Conservation (phyloP, 768 basidiomycete genomes). For the Trametes coccinea region DNA sequence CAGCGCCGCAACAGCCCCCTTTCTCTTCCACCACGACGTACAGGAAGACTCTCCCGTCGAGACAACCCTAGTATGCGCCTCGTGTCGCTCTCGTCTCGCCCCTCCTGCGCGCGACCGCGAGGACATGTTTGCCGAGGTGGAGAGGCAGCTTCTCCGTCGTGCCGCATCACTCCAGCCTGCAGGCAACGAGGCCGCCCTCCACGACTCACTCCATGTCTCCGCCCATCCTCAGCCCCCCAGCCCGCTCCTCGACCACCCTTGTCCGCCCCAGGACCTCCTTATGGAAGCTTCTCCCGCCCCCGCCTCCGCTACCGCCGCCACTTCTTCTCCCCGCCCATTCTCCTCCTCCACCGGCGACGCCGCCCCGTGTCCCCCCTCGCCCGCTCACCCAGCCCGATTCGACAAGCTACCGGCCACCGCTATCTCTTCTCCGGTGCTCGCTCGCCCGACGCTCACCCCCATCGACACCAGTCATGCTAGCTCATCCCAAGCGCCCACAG, state of each 20-base stretch:
- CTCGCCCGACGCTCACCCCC: constrained; percentile 16
- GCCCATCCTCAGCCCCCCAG: constrained; percentile 17
- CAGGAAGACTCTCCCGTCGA: constrained; percentile 27
- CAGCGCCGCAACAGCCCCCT: constrained; percentile 22
- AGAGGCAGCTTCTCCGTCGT: constrained; percentile 32
- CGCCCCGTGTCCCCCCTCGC: not conserved
- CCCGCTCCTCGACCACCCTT: constrained; percentile 23
- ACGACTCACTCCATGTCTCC: constrained; percentile 1
- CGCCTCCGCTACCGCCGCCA: not conserved
- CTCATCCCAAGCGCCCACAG: constrained; percentile 20
- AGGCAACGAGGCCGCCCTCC: constrained; percentile 35
- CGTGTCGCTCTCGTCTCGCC: constrained; percentile 45
- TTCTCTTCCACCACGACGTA: constrained; percentile 29
- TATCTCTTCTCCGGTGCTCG: not conserved
- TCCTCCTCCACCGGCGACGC: constrained; percentile 2
- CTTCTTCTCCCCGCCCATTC: constrained; percentile 6
- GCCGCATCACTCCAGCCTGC: constrained; percentile 30
- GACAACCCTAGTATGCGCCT: constrained; percentile 43
- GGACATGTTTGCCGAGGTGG: constrained; percentile 32
- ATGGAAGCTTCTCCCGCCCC: constrained; percentile 29
- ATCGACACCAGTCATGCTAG: constrained; percentile 22
- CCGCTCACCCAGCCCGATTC: not conserved
- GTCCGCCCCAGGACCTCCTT: constrained; percentile 40
- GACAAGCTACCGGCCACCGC: constrained; percentile 1
- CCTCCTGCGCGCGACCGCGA: constrained; percentile 25